Base-by-base conservation (phyloP, 1,139 yeast genomes). In the Oligophagozyma castellii region DNA sequence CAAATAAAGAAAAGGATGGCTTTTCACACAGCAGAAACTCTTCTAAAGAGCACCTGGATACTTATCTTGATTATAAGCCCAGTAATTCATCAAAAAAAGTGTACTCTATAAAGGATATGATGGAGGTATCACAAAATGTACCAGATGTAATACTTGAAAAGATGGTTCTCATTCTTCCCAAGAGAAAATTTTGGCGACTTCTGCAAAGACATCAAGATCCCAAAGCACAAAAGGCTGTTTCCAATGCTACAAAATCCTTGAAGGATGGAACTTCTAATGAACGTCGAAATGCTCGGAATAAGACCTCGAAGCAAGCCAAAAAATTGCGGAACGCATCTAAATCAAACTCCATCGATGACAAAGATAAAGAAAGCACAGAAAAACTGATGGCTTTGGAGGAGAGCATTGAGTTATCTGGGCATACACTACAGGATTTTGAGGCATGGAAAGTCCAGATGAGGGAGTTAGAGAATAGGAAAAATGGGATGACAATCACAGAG, bases 341-440 rank as follows among this genome's bases (percentile, higher is more conserved):
- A 18, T 7, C 7, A 7, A 7, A 18, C 15, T 43, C 32, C 23
- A 37, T 36, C 23, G 40, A 44, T 29, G 22, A 28, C n/a, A 24
- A 28, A 16, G 32, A 29, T 16, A 27, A 21, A 24, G 31, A 34
- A 15, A 28, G 24, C 14, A 28, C 29, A 7, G 28, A 30, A 8
- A 33, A 28, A 8, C 31, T 44, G 16, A 34, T 49, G 23, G 50
- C 49, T n/a, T 31, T 52, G 19, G 55, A 50, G 33, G 51, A 43
- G 22, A 48, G 46, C 26, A 45, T 51, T 32, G 53, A 46, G 14
- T 51, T 53, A 29, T 50, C 59, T 32, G 53, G 65, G 52, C 71
- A 67, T 35, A 65, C 79, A 2, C 74, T 74, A 13, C 73, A 71
- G 31, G 89, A 76, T 43, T 77, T 77, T 45, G 92, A 77, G 49